Percentiles rank a stretch among this genome's conserved stretches.
These are phyloP conservation scores for Rhododendron ovatum DNA, from an alignment of 148 eudicot genomes.

Conservation along the genomic window DNA sequence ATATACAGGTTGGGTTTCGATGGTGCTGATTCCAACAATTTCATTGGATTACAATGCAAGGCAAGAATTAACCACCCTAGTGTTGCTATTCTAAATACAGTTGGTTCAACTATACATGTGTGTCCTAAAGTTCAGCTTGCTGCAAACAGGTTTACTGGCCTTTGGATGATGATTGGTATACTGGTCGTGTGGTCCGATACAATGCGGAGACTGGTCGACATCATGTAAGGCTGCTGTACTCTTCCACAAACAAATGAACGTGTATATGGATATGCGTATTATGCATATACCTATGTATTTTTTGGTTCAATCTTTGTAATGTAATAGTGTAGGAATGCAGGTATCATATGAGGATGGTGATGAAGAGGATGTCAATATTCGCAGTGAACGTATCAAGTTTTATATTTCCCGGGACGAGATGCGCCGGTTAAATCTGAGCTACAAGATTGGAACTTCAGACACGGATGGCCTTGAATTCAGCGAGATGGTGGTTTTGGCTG, in stretches of 20 bases:
- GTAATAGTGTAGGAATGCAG: constrained; percentile 32
- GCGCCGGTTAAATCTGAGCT: constrained; percentile 47
- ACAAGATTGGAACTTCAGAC: constrained; percentile 31
- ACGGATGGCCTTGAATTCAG: constrained; percentile 60
- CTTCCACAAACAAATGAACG: not conserved
- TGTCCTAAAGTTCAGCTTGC: not conserved
- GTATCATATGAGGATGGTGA: constrained; percentile 78
- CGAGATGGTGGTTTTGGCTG: constrained; percentile 82
- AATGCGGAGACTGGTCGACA: constrained; percentile 47
- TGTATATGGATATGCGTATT: not conserved
- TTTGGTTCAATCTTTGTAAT: not conserved
- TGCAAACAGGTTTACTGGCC: constrained; percentile 88
- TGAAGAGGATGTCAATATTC: constrained; percentile 53
- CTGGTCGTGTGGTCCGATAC: constrained; percentile 49
- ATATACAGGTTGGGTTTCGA: constrained; percentile 59
- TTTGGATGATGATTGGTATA: constrained; percentile 84
- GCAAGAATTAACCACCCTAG: constrained; percentile 27
- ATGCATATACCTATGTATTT: constrained; percentile 1
- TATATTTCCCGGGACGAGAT: constrained; percentile 60
- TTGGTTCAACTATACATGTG: not conserved
- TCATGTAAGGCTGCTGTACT: constrained; percentile 38
- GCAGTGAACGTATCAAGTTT: constrained; percentile 67
- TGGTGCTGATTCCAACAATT: constrained; percentile 57
- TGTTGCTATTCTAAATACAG: not conserved
- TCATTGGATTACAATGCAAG: constrained; percentile 83